These are phyloP conservation scores for Anethum foeniculum DNA, from an alignment of 140 eudicot genomes.

Conservation along the genomic window DNA sequence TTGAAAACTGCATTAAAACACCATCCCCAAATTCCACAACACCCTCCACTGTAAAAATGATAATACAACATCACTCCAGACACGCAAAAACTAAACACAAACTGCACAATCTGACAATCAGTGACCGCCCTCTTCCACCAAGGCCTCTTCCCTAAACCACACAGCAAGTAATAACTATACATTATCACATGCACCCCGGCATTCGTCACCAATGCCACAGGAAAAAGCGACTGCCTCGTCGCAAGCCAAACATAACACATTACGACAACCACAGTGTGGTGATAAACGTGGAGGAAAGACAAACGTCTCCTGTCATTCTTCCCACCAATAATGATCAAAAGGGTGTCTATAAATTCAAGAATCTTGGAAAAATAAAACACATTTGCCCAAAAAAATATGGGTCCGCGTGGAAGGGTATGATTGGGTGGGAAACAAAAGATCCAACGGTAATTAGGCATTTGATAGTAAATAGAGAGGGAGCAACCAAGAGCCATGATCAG, in stretches of 20 bases:
- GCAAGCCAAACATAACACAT: slow-evolving; percentile 81
- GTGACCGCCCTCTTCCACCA: slow-evolving; percentile 90
- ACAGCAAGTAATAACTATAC: slow-evolving; percentile 71
- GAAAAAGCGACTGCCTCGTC: slow-evolving; percentile 59
- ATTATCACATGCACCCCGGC: slow-evolving; percentile 79
- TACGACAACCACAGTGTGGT: slow-evolving; percentile 70
- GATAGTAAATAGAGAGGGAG: slow-evolving; percentile 65
- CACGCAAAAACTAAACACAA: slow-evolving; percentile 70
- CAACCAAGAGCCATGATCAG: slow-evolving; percentile 71
- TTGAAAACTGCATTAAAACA: slow-evolving; percentile 83
- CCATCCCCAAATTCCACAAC: slow-evolving; percentile 82
- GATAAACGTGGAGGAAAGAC: slow-evolving; percentile 75
- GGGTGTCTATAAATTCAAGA: slow-evolving; percentile 38
- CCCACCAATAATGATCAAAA: slow-evolving; percentile 35
- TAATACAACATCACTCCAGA: slow-evolving; percentile 70
- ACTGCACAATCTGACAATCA: slow-evolving; percentile 78
- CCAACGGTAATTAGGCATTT: slow-evolving; percentile 47
- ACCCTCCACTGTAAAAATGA: slow-evolving; percentile 47
- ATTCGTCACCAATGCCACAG: slow-evolving; percentile 87
- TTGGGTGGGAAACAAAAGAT: slow-evolving; percentile 72
- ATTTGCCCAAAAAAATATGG: slow-evolving; percentile 87
- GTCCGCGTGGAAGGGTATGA: slow-evolving; percentile 66
- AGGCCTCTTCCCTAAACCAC: slow-evolving; percentile 73
- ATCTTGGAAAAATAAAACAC: slow-evolving; percentile 77
- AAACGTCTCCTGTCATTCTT: slow-evolving; percentile 28